Conservation (phyloP, 2,329 filamentous ascomycete species). For the Pseudogymnoascus sp. region DNA sequence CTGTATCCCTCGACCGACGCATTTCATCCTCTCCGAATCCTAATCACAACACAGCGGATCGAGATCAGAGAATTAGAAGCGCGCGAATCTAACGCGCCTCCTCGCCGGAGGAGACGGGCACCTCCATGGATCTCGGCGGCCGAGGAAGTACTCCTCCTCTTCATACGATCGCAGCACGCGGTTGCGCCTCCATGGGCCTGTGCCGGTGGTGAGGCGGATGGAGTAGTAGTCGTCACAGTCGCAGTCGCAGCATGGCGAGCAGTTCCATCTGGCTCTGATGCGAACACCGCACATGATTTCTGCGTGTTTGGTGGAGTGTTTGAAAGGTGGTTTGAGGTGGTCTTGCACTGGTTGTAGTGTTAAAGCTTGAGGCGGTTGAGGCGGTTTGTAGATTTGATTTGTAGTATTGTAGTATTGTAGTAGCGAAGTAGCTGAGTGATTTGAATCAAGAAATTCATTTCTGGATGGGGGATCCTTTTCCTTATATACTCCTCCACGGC, state of each 20-base stretch:
- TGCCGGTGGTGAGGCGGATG: not conserved
- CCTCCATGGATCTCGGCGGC: not conserved
- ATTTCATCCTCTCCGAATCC: not conserved
- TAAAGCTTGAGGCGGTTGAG: not conserved
- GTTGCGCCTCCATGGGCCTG: not conserved
- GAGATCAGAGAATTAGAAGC: not conserved
- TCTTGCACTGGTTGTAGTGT: not conserved
- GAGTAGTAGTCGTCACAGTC: not conserved
- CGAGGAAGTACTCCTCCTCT: not conserved
- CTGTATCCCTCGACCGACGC: not conserved
- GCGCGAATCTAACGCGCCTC: not conserved
- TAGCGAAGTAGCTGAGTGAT: not conserved
- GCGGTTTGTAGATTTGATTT: not conserved
- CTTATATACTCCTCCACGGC: not conserved
- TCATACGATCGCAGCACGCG: not conserved
- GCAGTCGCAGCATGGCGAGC: not conserved
- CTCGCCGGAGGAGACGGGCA: not conserved
- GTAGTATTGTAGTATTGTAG: not conserved
- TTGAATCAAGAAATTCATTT: slow-evolving; percentile 1
- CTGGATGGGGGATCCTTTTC: not conserved
- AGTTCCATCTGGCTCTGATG: not conserved
- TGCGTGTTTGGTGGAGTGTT: not conserved
- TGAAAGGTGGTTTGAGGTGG: not conserved
- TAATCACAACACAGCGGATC: not conserved
- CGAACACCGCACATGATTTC: not conserved